phyloP scores from a whole-genome alignment of 2,329 filamentous ascomycete species.

The Sphaerostilbella broomeana region DNA sequence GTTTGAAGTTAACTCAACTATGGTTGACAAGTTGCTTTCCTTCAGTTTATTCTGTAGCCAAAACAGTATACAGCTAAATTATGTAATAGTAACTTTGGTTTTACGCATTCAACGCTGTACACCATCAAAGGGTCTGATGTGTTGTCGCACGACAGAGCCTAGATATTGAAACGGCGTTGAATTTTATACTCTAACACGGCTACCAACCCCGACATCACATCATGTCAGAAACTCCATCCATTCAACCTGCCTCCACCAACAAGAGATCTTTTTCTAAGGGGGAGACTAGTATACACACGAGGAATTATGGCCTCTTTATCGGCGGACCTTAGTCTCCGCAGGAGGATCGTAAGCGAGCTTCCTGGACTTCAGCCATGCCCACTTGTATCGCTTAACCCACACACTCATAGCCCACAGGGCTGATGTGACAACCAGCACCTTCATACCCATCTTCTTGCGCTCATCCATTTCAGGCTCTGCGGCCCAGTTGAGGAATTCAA shows the following conservation, averaged over 20 bases:
- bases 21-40: too few relatives aligned
- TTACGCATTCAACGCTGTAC: too few relatives aligned
- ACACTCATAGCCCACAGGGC: conserved; percentile 80
- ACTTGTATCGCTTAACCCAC: conserved; percentile 99
- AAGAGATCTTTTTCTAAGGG: conserved; percentile 35
- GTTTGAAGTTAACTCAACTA: too few relatives aligned
- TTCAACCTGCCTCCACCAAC: conserved; percentile 37
- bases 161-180: conserved; percentile 40
- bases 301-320: conserved; percentile 31
- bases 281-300: conserved; percentile 39
- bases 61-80: too few relatives aligned
- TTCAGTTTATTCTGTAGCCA: too few relatives aligned
- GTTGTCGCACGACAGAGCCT: too few relatives aligned
- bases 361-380: conserved; percentile 89
- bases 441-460: conserved; percentile 99
- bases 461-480: conserved; percentile 99
- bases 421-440: conserved; percentile 76
- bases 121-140: too few relatives aligned
- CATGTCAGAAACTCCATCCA: conserved; percentile 25
- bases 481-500: conserved; percentile 98
- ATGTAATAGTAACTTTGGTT: too few relatives aligned
- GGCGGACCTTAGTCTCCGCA: conserved; percentile 44
- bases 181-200: conserved; percentile 43
- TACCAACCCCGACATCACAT: conserved; percentile 25
- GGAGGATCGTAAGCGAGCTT: conserved; percentile 88